Base-by-base conservation (phyloP, 306 rosid genomes). In the Leucaena leucocephala region DNA sequence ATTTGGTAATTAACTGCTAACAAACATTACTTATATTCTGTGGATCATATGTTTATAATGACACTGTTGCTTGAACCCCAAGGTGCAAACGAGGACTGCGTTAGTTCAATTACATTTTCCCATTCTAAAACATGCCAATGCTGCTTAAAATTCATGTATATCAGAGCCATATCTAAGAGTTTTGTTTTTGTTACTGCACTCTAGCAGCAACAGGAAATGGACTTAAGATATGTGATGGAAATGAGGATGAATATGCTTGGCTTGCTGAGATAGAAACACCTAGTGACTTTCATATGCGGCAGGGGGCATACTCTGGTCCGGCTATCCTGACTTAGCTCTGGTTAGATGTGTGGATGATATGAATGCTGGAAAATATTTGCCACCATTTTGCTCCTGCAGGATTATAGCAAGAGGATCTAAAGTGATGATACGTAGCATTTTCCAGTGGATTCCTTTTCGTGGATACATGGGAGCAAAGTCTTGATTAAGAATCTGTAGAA, bases 161-260 rank as follows among this genome's bases (percentile, higher is more conserved):
- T 16, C 45, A 33, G 52, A 71, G 61, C n/a, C n/a, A 38, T 50
- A 35, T 55, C 61, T 57, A 63, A 74, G 42, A 71, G 80, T 54
- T 66, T 85, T 72, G 58, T 64, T 77, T 40, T 33, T 71, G 72
- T 34, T 54, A 14, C 58, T 75, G 48, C 42, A 66, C 70, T 77
- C 27, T 27, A 27, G 71, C 89, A 94, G 93, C 96, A 35, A 55
- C 87, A 52, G 89, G 82, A 82, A 81, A 84, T 62, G 80, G 83
- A 77, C 65, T 58, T 10, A 13, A 57, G 54, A 72, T 82, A 75
- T 46, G 77, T 15, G 89, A 77, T 42, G 93, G 85, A 3, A 87
- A 84, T 70, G 92, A 72, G 70, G 97, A 94, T 87, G 95, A 88
- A 48, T 86, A 91, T 82, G 97, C 98, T 64, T 95, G 98, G 98